phyloP scores from a whole-genome alignment of 192 early-diverging fungal genomes.

The Umbelopsis sp. region DNA sequence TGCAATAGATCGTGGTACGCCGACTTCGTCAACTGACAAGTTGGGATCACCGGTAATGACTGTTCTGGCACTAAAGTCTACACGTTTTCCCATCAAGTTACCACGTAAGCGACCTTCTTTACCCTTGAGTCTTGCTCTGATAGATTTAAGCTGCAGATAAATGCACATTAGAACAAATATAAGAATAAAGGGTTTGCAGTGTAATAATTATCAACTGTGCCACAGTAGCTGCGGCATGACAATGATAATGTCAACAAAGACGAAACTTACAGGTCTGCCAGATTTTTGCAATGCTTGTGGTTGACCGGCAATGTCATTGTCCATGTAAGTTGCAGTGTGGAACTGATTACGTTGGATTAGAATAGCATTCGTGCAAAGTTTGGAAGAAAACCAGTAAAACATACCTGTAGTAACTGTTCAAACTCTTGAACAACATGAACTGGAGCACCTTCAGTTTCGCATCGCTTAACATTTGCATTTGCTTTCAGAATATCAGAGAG shows the following conservation, averaged over 20 bases:
- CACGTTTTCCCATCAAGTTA: conserved; percentile 99
- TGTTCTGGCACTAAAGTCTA: conserved; percentile 98
- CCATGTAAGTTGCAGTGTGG: conserved; percentile 97
- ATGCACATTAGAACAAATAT: too few relatives aligned
- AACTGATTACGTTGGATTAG: conserved; percentile 50
- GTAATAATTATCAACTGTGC: neutral
- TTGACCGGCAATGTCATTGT: conserved; percentile 93
- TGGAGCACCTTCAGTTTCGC: conserved; percentile 86
- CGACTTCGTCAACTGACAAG: conserved; percentile 96
- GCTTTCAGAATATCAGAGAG: conserved; percentile 92
- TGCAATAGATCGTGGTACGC: conserved; percentile 96
- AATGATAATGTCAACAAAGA: neutral
- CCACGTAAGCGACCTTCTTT: conserved; percentile 99
- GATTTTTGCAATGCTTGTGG: conserved; percentile 91
- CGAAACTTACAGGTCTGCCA: conserved; percentile 77
- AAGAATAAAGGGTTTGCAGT: neutral
- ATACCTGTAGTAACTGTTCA: conserved; percentile 74
- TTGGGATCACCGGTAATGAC: conserved; percentile 99
- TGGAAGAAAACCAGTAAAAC: neutral
- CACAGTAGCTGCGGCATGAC: too few relatives aligned
- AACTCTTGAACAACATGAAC: conserved; percentile 88
- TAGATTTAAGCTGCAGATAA: conserved; percentile 76
- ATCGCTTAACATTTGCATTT: conserved; percentile 79
- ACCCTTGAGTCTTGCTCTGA: conserved; percentile 95
- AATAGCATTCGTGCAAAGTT: neutral